These are phyloP conservation scores for Penicillium occitanis DNA, from an alignment of 2,329 filamentous ascomycete species.

Conservation along the genomic window DNA sequence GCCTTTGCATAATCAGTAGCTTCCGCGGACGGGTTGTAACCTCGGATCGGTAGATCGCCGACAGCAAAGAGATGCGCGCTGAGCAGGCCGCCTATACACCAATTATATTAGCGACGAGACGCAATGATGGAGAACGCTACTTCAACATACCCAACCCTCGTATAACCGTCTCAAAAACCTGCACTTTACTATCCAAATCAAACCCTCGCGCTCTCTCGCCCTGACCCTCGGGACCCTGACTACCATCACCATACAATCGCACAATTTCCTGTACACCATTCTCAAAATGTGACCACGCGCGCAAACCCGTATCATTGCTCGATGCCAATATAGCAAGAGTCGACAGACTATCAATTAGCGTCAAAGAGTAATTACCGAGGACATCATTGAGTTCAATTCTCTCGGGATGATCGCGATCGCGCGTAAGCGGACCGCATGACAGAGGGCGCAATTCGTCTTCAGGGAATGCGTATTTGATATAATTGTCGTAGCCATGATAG, in stretches of 20 bases:
- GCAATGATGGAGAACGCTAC: neutral
- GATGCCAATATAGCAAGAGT: conserved; percentile 89
- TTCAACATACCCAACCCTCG: conserved; percentile 59
- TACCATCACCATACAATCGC: conserved; percentile 82
- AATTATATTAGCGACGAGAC: neutral
- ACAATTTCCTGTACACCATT: conserved; percentile 74
- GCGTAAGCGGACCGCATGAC: conserved; percentile 77
- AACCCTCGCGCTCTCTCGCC: conserved; percentile 78
- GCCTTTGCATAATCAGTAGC: conserved; percentile 41
- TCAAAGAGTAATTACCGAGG: conserved; percentile 94
- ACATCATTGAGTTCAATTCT: conserved; percentile 92
- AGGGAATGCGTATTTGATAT: conserved; percentile 90
- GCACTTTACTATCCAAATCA: conserved; percentile 94
- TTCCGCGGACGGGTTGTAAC: conserved; percentile 61
- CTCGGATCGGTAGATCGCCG: conserved; percentile 81
- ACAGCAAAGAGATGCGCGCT: conserved; percentile 92
- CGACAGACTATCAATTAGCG: conserved; percentile 90
- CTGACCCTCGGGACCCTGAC: conserved; percentile 63
- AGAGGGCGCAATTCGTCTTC: conserved; percentile 93
- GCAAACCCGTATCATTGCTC: conserved; percentile 54
- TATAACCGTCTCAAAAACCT: conserved; percentile 98
- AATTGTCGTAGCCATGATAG: conserved; percentile 95
- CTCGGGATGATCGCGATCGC: conserved; percentile 74
- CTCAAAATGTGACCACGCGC: conserved; percentile 74
- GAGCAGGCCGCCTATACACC: conserved; percentile 68